Base-by-base conservation (phyloP, 306 rosid genomes). In the Pterocarpus macrocarpus region DNA sequence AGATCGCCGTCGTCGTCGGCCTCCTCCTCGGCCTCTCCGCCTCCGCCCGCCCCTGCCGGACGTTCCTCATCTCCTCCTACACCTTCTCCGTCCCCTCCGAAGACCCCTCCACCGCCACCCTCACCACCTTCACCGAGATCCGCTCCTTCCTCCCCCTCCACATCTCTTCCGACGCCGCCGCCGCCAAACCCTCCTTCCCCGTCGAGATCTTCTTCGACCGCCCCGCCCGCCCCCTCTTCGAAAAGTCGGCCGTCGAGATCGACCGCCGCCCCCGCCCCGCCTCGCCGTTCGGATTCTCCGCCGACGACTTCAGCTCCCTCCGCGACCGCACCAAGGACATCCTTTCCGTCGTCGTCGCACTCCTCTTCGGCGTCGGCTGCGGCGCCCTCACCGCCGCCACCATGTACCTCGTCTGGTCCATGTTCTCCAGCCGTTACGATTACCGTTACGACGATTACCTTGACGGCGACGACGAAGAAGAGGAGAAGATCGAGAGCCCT, bases 331-430 rank as follows among this genome's bases (percentile, higher is more conserved):
- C 97, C 65, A 90, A 82, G 85, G 97, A 92, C 81, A 90, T 92
- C 56, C 88, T 92, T 35, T 86, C 90, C 81, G 91, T 92, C 43
- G 92, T 90, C 35, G 92, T 88, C 13, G 91, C 92, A 8, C 69
- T 92, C 80, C 91, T 92, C 74, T 92, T 92, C 74, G 97, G 97
- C 52, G 92, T 90, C 22, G 97, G 97, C 17, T 90, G 94, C 70
- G 97, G 97, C 1, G 91, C 92, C 41, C 91, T 92, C 77, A 86
- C 91, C 34, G 94, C 92, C 28, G 94, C 97, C 35, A 90, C 94
- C 70, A 71, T 90, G 91, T 92, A 90, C 82, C 78, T 92, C 75
- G 92, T 83, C 4, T 90, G 88, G 86, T 85, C 97, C 0, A 70
- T 88, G 77, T 87, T 86, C 86, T 59, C 89, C 69, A 55, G 33